Evolutionary conservation across 345 rosid species (phyloP).

Genomic region (Salix brachista): DNA sequence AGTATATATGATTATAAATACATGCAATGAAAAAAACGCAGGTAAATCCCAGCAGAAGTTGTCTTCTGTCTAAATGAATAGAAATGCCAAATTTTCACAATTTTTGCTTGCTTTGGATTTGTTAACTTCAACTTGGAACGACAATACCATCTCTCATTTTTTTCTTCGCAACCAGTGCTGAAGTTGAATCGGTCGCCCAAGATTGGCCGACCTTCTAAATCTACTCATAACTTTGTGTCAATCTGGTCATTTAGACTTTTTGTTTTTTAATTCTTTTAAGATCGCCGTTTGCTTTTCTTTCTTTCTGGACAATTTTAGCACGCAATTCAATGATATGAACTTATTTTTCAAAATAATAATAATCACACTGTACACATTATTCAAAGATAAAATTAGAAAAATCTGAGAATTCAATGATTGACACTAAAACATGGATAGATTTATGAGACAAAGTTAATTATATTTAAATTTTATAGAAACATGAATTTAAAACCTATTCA

Average conservation of each 20-base stretch:
- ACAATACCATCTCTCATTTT: rapidly evolving
- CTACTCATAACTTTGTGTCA: not conserved
- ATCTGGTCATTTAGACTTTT: not conserved
- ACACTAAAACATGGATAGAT: too few relatives aligned
- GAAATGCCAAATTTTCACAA: too few relatives aligned
- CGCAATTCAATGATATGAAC: not conserved
- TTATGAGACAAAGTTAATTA: too few relatives aligned
- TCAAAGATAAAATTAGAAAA: too few relatives aligned
- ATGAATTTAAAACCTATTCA: too few relatives aligned
- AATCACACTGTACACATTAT: too few relatives aligned
- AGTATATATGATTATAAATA: not conserved
- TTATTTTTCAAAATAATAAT: too few relatives aligned
- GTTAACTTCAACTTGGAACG: not conserved
- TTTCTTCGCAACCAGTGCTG: not conserved
- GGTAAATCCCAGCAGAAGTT: too few relatives aligned
- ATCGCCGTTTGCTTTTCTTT: not conserved
- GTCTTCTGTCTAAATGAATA: too few relatives aligned
- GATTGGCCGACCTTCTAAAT: not conserved
- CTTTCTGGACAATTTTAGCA: not conserved
- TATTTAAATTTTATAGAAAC: too few relatives aligned
- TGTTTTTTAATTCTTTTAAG: not conserved
- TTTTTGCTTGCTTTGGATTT: not conserved
- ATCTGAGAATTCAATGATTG: too few relatives aligned
- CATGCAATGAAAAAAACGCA: not conserved
- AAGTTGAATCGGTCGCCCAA: not conserved